phyloP scores from a whole-genome alignment of 2,329 filamentous ascomycete genomes.

The Pseudonectria buxi region DNA sequence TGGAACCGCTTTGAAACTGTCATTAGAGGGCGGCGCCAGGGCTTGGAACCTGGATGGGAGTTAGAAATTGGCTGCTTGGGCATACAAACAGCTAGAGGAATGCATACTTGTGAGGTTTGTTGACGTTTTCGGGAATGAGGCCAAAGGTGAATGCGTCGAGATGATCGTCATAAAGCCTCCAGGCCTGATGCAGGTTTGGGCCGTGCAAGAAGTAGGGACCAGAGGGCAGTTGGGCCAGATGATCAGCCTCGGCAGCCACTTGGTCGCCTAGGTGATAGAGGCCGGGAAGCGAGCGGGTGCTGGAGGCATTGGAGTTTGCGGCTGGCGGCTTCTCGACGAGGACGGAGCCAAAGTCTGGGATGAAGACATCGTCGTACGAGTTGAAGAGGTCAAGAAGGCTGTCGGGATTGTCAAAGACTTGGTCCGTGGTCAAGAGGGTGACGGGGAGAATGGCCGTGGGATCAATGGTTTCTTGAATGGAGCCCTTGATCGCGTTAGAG shows the following conservation, averaged over 20 bases:
- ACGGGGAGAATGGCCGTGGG: conserved; percentile 35
- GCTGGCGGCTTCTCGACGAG: conserved; percentile 31
- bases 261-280: conserved; percentile 16
- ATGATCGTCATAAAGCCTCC: conserved; percentile 34
- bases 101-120: conserved; percentile 19
- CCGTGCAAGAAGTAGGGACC: conserved; percentile 37
- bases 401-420: conserved; percentile 32
- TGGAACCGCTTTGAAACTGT: conserved; percentile 24
- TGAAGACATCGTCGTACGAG: conserved; percentile 33
- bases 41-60: conserved; percentile 23
- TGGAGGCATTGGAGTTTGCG: conserved; percentile 7
- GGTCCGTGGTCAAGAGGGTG: conserved; percentile 31
- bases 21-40: conserved; percentile 19
- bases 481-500: conserved; percentile 23
- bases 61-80: background rate
- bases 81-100: background rate
- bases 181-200: conserved; percentile 35
- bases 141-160: conserved; percentile 31
- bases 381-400: conserved; percentile 26
- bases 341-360: conserved; percentile 30
- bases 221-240: conserved; percentile 26
- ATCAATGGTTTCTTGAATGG: conserved; percentile 35
- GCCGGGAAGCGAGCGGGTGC: background rate
- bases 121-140: conserved; percentile 29
- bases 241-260: conserved; percentile 8